Evolutionary conservation across 768 basidiomycete species (phyloP).

Genomic region (Crucibulum laeve): DNA sequence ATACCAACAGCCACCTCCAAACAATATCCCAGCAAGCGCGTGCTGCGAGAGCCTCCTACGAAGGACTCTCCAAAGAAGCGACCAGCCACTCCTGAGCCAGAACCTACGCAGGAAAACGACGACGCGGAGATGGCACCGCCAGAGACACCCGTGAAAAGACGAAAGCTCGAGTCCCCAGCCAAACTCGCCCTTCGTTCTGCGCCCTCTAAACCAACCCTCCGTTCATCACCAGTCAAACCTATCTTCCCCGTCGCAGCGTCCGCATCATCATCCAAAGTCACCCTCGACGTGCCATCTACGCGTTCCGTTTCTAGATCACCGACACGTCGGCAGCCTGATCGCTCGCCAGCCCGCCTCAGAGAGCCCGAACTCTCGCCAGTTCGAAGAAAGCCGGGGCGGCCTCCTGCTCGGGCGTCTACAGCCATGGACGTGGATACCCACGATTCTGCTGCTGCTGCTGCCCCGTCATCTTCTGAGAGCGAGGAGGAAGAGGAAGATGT

Average conservation of each 20-base stretch:
- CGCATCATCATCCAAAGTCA: neutral
- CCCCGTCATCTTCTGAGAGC: neutral
- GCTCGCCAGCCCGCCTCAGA: no score
- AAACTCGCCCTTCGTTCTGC: neutral
- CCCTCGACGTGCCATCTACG: neutral
- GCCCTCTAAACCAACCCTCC: neutral
- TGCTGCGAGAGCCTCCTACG: conserved; percentile 4
- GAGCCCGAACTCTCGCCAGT: no score
- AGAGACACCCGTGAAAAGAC: conserved; percentile 8
- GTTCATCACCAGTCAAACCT: no score
- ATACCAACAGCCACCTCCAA: conserved; percentile 2
- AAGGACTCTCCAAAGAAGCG: conserved; percentile 5
- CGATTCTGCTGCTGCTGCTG: conserved; percentile 3
- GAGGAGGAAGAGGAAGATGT: conserved; percentile 4
- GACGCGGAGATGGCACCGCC: conserved; percentile 1
- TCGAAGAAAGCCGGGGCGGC: no score
- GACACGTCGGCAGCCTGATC: neutral
- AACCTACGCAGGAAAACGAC: neutral
- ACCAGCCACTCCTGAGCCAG: neutral
- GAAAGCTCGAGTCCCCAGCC: conserved; percentile 1
- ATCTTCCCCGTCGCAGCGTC: neutral
- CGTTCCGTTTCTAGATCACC: neutral
- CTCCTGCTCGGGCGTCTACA: no score
- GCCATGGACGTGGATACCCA: no score
- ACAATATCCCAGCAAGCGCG: neutral